phyloP scores from a whole-genome alignment of 2,329 filamentous ascomycete species.

The Curvularia lunata region DNA sequence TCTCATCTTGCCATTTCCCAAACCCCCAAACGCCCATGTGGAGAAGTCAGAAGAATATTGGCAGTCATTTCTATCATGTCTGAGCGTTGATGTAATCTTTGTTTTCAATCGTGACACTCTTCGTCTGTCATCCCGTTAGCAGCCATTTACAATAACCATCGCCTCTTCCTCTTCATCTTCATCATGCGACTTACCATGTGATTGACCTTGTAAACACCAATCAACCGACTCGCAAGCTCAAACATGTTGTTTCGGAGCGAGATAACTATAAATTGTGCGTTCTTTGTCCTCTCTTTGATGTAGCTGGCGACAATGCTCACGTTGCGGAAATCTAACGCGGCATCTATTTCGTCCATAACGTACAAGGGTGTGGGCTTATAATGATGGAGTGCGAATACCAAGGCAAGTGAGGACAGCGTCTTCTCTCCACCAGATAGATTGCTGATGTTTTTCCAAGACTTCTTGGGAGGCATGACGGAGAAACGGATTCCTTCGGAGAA shows the following conservation, averaged over 20 bases:
- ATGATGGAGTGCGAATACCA: conserved; percentile 98
- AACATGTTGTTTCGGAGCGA: conserved; percentile 99
- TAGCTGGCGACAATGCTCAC: conserved; percentile 98
- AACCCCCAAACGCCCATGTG: conserved; percentile 11
- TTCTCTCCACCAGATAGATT: conserved; percentile 97
- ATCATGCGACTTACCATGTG: conserved; percentile 71
- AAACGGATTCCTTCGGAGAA: conserved; percentile 98
- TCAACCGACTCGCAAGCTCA: conserved; percentile 90
- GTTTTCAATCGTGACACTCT: conserved; percentile 61
- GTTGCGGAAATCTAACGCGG: conserved; percentile 95
- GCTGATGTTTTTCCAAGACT: conserved; percentile 99
- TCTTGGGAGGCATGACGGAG: conserved; percentile 99
- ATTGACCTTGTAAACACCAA: conserved; percentile 99
- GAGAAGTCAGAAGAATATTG: neutral
- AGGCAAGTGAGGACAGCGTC: conserved; percentile 87
- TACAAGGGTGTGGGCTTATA: conserved; percentile 98
- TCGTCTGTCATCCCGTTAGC: conserved; percentile 52
- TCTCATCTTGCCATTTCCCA: neutral
- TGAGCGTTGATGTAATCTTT: conserved; percentile 51
- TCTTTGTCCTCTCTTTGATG: conserved; percentile 99
- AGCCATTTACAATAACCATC: neutral
- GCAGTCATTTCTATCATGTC: conserved; percentile 18
- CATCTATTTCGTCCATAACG: conserved; percentile 99
- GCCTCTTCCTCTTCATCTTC: neutral
- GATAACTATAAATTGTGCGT: conserved; percentile 98